Base-by-base conservation (phyloP, 2,329 filamentous ascomycete species). In the Penicillium sp. region DNA sequence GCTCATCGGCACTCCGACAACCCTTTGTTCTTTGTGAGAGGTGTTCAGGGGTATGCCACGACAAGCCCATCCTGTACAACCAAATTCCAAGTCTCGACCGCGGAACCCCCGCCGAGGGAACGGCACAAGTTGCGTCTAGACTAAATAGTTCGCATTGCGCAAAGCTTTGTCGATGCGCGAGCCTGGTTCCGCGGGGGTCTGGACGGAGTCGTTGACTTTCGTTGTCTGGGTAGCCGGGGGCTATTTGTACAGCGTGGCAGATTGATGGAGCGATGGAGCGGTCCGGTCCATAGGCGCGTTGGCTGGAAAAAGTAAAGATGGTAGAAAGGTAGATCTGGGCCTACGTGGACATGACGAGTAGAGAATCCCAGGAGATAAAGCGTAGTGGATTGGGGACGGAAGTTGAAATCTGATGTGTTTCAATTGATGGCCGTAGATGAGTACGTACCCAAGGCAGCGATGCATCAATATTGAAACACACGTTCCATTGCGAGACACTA, bases 141-240 rank as follows among this genome's bases (percentile, higher is more conserved):
- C 49, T 39, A n/a, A 38, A 38, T 39, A 52, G 49, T 48, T 11
- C 35, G 10, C 17, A 15, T 6, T 4, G 12, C 22, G 20, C 4
- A 39, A 14, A 42, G 37, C 38, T 8, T 31, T 31, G 31, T 31
- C 31, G 10, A 43, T 61, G 59, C 52, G 55, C 25, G 15, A 37
- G 41, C 38, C 59, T 47, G 59, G 25, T 42, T 54, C 38, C 55
- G 25, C 49, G 37, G 35, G n/a, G 22, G 12, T 22, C 48, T 50
- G 48, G 48, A 50, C 38, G 34, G n/a, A 22, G 28, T 35, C 17
- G 53, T n/a, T 28, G 35, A 34, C 28, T 41, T 22, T 22, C 55
- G 60, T 62, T 62, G 60, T 54, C 60, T 43, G 60, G 58, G 49
- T 54, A 60, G 54, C 58, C 48, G 48, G 37, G 39, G 47, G 41